phyloP scores from a whole-genome alignment of 495 filamentous ascomycete genomes.

The Xylaria bambusicola region DNA sequence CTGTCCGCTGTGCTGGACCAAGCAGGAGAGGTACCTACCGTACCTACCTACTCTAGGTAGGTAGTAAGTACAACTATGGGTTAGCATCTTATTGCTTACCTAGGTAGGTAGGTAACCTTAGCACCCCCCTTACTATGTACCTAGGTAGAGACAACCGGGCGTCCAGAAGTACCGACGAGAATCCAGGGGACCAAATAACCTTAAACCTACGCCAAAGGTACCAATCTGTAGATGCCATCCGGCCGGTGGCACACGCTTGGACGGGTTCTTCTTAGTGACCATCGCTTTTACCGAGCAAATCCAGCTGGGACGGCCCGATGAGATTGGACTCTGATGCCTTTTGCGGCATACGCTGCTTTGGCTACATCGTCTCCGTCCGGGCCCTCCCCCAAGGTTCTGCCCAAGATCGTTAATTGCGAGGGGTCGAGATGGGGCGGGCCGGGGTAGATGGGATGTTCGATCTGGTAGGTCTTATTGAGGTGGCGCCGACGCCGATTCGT shows the following conservation, averaged over 20 bases:
- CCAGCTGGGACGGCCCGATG: conserved; percentile 13
- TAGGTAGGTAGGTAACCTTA: too few species aligned
- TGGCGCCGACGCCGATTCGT: neutral
- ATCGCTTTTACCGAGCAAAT: neutral
- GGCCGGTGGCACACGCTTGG: neutral
- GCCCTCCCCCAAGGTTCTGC: neutral
- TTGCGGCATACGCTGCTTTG: neutral
- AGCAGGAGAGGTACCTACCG: too few species aligned
- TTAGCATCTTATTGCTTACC: too few species aligned
- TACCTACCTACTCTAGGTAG: too few species aligned
- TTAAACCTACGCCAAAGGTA: neutral
- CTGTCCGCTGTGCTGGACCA: too few species aligned
- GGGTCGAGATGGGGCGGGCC: neutral
- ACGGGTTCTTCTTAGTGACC: neutral
- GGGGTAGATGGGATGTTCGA: conserved; percentile 7
- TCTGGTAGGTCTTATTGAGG: conserved; percentile 10
- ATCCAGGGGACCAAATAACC: neutral
- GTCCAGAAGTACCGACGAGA: neutral
- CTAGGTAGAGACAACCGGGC: neutral
- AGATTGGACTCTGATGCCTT: neutral
- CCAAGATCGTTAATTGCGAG: conserved; percentile 16
- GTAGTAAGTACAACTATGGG: too few species aligned
- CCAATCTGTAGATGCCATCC: neutral
- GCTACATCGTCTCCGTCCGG: neutral
- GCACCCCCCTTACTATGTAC: too few species aligned